phyloP scores from a whole-genome alignment of 2,329 filamentous ascomycete genomes.

The Coniochaeta sp. region DNA sequence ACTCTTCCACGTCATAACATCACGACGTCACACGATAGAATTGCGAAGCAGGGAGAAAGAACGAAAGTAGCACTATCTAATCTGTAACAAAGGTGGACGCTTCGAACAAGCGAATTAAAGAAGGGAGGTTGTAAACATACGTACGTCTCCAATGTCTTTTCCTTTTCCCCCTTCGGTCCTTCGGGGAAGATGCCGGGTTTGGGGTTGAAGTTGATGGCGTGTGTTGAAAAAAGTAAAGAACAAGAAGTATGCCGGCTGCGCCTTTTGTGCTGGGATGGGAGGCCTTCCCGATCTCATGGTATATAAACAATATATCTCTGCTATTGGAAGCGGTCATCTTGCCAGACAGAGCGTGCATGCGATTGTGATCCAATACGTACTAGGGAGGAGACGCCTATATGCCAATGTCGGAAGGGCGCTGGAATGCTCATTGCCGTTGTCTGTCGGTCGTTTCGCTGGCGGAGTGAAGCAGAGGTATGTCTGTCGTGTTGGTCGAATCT shows the following conservation, averaged over 20 bases:
- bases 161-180: neutral
- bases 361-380: conserved; percentile 1
- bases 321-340: conserved; percentile 4
- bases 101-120: neutral
- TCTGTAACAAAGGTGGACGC: neutral
- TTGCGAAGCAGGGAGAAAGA: too few relatives aligned
- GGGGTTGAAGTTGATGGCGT: neutral
- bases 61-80: neutral
- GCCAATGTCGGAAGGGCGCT: neutral
- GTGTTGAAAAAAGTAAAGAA: neutral
- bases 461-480: neutral
- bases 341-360: neutral
- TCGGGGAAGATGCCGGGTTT: neutral
- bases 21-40: too few relatives aligned
- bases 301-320: neutral
- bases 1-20: too few relatives aligned
- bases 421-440: neutral
- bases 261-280: neutral
- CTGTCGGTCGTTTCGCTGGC: neutral
- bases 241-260: neutral
- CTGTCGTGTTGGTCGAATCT: neutral
- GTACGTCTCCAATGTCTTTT: neutral
- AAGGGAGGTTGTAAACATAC: neutral
- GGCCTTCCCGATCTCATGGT: neutral
- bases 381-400: neutral